Evolutionary conservation across 2,329 filamentous ascomycete genomes (phyloP).

Genomic region (Sclerotinia spermophila): DNA sequence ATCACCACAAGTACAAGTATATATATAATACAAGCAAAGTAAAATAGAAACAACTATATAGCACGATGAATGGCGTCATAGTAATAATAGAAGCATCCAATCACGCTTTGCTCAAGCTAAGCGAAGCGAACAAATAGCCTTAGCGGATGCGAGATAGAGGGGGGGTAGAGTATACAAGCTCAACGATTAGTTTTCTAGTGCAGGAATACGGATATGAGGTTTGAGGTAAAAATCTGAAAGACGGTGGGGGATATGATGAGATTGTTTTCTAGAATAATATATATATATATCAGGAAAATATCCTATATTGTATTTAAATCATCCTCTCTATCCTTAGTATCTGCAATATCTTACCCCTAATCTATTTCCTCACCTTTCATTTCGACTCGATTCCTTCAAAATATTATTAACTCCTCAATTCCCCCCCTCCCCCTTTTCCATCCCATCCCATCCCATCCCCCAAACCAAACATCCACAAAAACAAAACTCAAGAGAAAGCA

Average conservation of each 20-base stretch:
- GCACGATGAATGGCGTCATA: not conserved
- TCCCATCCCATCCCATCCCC: too few species aligned
- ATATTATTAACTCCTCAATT: too few species aligned
- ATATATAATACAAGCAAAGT: not conserved
- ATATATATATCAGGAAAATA: not conserved
- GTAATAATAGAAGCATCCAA: not conserved
- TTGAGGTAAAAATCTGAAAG: accelerated
- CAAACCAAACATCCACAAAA: too few species aligned
- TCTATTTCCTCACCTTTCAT: not conserved
- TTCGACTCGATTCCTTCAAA: too few species aligned
- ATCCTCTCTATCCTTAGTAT: not conserved
- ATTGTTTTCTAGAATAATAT: not conserved
- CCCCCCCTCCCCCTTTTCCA: too few species aligned
- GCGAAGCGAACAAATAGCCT: not conserved
- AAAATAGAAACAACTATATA: not conserved
- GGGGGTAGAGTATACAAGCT: not conserved
- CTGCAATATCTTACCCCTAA: not conserved
- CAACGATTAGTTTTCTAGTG: not conserved
- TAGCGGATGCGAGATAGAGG: not conserved
- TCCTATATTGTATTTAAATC: not conserved
- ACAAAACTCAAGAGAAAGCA: too few species aligned
- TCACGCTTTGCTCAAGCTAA: not conserved
- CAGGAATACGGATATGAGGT: not conserved
- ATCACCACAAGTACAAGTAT: not conserved
- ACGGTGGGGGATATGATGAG: not conserved